These are phyloP conservation scores for Plasmodium gallinaceum DNA, from an alignment of 169 alveolate species.

Conservation along the genomic window DNA sequence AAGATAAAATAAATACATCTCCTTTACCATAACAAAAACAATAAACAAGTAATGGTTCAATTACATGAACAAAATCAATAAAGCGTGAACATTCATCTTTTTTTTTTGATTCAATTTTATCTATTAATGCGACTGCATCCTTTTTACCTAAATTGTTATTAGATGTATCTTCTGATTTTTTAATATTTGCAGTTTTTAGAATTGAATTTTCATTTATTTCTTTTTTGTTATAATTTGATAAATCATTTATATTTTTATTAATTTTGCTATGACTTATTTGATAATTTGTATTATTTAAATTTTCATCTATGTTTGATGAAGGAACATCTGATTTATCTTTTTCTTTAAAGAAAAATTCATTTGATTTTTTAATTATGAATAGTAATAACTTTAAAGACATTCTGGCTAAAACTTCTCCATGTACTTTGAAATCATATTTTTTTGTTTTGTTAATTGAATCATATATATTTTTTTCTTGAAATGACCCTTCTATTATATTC, in stretches of 20 bases:
- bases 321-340: constrained; percentile 4
- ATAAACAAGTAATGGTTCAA: constrained; percentile 75
- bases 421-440: constrained; percentile 68
- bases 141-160: not conserved
- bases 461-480: constrained; percentile 68
- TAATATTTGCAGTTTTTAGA: too few relatives aligned
- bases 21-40: constrained; percentile 75
- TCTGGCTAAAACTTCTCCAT: constrained; percentile 61
- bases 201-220: not conserved
- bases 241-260: not conserved
- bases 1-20: constrained; percentile 63
- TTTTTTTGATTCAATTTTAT: not conserved
- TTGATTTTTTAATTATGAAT: constrained; percentile 16
- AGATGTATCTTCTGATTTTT: not conserved
- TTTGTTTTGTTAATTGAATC: constrained; percentile 33
- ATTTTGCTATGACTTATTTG: not conserved
- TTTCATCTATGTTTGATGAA: not conserved
- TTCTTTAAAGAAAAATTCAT: not conserved
- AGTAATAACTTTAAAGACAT: constrained; percentile 38
- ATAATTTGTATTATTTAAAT: not conserved
- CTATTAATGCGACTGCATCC: not conserved
- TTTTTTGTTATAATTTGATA: not conserved
- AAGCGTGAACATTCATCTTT: constrained; percentile 2
- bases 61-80: constrained; percentile 23
- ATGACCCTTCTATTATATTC: constrained; percentile 53